Evolutionary conservation across 2,329 filamentous ascomycete species (phyloP), one percentile per base, ranked within the genome.

Genomic region (Fusarium nygamai): DNA sequence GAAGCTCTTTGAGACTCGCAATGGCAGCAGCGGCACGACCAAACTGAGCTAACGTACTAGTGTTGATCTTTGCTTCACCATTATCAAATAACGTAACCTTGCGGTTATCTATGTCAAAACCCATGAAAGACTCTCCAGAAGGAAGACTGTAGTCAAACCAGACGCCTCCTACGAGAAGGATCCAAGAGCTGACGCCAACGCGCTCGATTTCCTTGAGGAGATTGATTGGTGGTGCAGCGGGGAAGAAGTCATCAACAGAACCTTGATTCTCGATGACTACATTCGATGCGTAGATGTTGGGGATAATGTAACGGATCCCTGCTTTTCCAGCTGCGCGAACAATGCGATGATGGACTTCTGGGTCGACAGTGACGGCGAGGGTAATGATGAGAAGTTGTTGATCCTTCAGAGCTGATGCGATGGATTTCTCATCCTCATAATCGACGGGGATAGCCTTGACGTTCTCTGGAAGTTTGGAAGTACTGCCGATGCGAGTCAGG

Each of bases 331-430:
- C 87, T 1, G 86, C 87, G 5, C 80, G 76, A 59, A 87, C 77
- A 17, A 88, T 81, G 41, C 83, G 84, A 66, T 69, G 73, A 39
- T 86, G 83, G 5, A 80, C 78, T 56, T 85, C 84, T 0, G 64
- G 75, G 6, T 84, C 80, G 0, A 84, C 85, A 1, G 54, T 58
- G 8, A 79, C 76, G 8, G 80, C 71, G 48, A 88, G 76, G 11
- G 86, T 86, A 69, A 88, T 87, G 69, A 88, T 82, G 1, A 88
- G 79, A 16, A 84, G 84, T 11, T 91, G 83, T 63, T 90, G 87
- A 60, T 82, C 87, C 27, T 80, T 71, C 1, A 91, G 84, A 6
- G 87, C 88, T 1, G 76, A 74, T 6, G 86, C 81, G 19, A 91
- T 71, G 2, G 85, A 81, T 0, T 74, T 56, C 8, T 81, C 76